These are phyloP conservation scores for Cystobasidium onofrii DNA, from an alignment of 768 basidiomycete genomes.

Conservation along the genomic window DNA sequence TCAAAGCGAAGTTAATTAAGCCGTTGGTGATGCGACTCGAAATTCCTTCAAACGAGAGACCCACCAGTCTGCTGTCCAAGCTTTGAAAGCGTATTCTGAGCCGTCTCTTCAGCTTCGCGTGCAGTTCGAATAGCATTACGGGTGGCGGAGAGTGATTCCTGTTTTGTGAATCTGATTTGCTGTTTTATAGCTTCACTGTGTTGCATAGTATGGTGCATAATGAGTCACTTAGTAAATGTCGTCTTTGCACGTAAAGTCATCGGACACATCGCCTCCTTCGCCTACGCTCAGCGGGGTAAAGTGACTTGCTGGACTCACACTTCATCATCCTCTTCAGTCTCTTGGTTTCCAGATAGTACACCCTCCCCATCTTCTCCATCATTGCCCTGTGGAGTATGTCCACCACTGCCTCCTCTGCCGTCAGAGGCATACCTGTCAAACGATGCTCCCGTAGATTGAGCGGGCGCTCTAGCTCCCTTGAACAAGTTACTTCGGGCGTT, in stretches of 20 bases:
- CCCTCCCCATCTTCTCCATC: constrained; percentile 35
- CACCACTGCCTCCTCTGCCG: constrained; percentile 35
- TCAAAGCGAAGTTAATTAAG: no score
- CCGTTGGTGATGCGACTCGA: no score
- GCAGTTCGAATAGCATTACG: constrained; percentile 88
- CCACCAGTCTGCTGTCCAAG: constrained; percentile 89
- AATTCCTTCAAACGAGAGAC: no score
- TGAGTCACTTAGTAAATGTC: no score
- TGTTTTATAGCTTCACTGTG: constrained; percentile 77
- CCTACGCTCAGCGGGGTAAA: no score
- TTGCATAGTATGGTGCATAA: constrained; percentile 42
- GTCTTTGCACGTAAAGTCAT: no score
- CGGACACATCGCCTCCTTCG: no score
- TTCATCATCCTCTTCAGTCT: constrained; percentile 40
- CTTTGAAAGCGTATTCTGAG: constrained; percentile 67
- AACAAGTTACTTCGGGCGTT: constrained; percentile 41
- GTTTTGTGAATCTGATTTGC: constrained; percentile 77
- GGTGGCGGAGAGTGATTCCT: constrained; percentile 79
- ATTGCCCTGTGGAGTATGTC: constrained; percentile 43
- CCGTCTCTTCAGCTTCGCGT: constrained; percentile 93
- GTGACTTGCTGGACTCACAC: constrained; percentile 12
- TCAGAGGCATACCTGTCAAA: constrained; percentile 37
- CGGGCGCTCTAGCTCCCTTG: constrained; percentile 39
- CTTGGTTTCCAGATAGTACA: constrained; percentile 24
- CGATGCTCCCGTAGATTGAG: neutral